phyloP scores from a whole-genome alignment of 2,329 filamentous ascomycete species.

The Phaeosphaeria sp. region DNA sequence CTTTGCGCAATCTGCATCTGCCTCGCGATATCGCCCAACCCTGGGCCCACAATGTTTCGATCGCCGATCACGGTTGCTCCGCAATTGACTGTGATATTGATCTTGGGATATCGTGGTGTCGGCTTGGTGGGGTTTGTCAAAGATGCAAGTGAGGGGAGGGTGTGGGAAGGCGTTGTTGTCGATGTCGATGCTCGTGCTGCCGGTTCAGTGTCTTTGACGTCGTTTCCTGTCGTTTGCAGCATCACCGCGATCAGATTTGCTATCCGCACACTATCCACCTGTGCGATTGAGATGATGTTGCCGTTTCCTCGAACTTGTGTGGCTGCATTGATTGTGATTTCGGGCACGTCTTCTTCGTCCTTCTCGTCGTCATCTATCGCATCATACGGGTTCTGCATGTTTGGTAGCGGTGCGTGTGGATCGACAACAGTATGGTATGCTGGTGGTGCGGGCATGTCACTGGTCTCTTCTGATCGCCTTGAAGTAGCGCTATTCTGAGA shows the following conservation, averaged over 20 bases:
- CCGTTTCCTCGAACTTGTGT: conserved; percentile 43
- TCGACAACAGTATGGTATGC: conserved; percentile 40
- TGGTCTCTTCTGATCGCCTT: conserved; percentile 4
- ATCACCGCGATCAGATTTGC: conserved; percentile 32
- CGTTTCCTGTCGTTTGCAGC: conserved; percentile 10
- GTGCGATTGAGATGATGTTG: conserved; percentile 43
- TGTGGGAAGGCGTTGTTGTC: conserved; percentile 1
- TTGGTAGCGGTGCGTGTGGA: conserved; percentile 23
- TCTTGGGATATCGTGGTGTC: conserved; percentile 11
- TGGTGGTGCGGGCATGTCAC: conserved; percentile 35
- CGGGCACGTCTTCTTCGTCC: conserved; percentile 31
- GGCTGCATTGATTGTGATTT: conserved; percentile 43
- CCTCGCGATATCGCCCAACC: conserved; percentile 40
- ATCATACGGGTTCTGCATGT: conserved; percentile 27
- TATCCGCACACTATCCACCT: conserved; percentile 39
- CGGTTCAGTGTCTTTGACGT: conserved; percentile 8
- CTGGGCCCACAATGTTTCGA: conserved; percentile 44
- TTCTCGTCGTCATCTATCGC: conserved; percentile 24
- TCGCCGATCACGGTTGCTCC: conserved; percentile 44
- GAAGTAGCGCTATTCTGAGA: background rate
- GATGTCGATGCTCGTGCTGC: conserved; percentile 8
- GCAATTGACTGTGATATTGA: conserved; percentile 44
- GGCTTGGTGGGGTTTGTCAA: background rate
- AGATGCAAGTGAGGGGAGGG: conserved; percentile 2
- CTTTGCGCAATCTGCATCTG: conserved; percentile 41